Evolutionary conservation across 441 rosid genomes (phyloP).

Genomic region (Francoa sonchifolia): DNA sequence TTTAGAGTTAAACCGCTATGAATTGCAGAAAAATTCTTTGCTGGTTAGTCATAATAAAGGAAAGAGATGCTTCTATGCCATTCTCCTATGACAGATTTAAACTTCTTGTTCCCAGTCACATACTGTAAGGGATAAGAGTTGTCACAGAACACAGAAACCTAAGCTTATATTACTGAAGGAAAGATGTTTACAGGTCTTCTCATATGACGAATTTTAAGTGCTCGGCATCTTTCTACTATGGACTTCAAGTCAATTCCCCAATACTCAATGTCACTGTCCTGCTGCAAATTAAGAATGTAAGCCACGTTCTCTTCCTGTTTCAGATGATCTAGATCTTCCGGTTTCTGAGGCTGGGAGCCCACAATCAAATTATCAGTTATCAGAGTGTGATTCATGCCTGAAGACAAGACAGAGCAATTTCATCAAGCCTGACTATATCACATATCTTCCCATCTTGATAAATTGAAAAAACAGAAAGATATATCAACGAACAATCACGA

Average conservation of each 20-base stretch:
- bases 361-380: conserved; percentile 66
- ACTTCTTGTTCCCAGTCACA: too few species aligned
- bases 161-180: background rate
- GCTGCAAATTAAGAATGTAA: conserved; percentile 81
- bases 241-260: conserved; percentile 65
- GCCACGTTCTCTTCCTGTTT: conserved; percentile 66
- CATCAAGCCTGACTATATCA: too few species aligned
- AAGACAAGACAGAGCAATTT: conserved; percentile 14
- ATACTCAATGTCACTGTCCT: conserved; percentile 65
- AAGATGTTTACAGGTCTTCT: conserved; percentile 69
- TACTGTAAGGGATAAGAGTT: too few species aligned
- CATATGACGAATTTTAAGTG: conserved; percentile 57
- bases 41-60: too few species aligned
- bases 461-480: too few species aligned
- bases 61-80: too few species aligned
- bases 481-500: too few species aligned
- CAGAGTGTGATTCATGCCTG: conserved; percentile 83
- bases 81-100: too few species aligned
- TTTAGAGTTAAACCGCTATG: too few species aligned
- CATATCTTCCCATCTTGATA: too few species aligned
- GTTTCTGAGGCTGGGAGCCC: conserved; percentile 85
- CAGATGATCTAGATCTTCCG: conserved; percentile 70
- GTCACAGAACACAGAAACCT: too few species aligned
- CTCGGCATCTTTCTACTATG: conserved; percentile 39
- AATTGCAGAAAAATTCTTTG: too few species aligned